Evolutionary conservation across 768 basidiomycete genomes (phyloP), one percentile per base, ranked within the genome.

Genomic region (Plicaturopsis crispa): DNA sequence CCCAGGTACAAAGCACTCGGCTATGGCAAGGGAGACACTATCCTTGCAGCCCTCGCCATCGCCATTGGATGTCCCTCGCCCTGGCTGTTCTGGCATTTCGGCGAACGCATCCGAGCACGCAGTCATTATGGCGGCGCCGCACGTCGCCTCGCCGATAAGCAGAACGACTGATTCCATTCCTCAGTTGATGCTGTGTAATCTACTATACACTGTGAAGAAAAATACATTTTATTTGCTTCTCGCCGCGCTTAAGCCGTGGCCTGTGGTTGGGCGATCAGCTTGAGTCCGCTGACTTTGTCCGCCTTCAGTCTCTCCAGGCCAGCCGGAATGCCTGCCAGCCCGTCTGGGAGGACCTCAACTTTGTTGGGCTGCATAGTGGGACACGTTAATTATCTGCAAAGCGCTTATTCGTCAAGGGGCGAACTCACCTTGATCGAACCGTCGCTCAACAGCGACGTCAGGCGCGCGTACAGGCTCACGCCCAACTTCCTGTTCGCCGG

Each of bases 1-100:
- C n/a, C n/a, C n/a, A n/a, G n/a, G n/a, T n/a, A 69, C 49, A 57
- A 53, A 7, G 55, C 57, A 26, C 55, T 81, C 1, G 80, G 77
- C 4, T 58, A 61, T 48, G 80, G 79, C 1, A 74, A 69, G 54
- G 75, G 75, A 2, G 59, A 72, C 42, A 73, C 77, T 0, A 57
- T 81, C 5, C 67, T 81, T 10, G 78, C 78, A 0, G 57, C 57
- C 4, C 48, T 67, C 11, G 69, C 76, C 13, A 62, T 80, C 33
- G 62, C 62, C 7, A 58, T 78, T 6, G 74, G 75, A 6, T 67
- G 70, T 40, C 77, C 77, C 6, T 61, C 69, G 8, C 63, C 69
- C 0, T 64, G 54, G 52, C 14, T 71, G 7, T 56, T 71, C 40
- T 72, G 70, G 70, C 39, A 46, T 18, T 72, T 53, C 20, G 70